Evolutionary conservation across 345 rosid species (phyloP).

Genomic region (Cardamine resedifolia): DNA sequence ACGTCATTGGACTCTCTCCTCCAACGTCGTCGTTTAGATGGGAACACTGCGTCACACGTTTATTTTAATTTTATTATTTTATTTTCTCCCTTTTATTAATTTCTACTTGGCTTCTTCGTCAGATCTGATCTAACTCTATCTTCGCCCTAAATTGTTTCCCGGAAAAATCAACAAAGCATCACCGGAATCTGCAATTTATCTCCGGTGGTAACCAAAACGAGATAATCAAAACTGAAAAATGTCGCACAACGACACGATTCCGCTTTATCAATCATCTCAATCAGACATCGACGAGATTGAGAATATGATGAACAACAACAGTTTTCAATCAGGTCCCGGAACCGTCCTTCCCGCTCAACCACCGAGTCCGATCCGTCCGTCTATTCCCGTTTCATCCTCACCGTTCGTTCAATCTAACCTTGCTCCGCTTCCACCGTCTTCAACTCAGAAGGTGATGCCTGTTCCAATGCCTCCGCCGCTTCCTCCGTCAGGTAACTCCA

Average conservation of each 20-base stretch:
- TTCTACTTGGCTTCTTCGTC: not conserved
- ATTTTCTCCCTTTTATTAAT: not conserved
- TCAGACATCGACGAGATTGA: slow-evolving; percentile 99
- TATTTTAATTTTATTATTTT: not conserved
- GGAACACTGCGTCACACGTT: slow-evolving; percentile 21
- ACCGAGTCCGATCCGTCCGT: slow-evolving; percentile 75
- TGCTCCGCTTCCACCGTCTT: slow-evolving; percentile 49
- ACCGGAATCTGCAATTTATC: slow-evolving; percentile 14
- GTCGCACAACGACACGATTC: slow-evolving; percentile 85
- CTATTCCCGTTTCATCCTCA: slow-evolving; percentile 73
- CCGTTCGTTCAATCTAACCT: slow-evolving; percentile 66
- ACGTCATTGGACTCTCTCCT: not conserved
- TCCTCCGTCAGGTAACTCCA: slow-evolving; percentile 32
- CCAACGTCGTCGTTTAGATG: not conserved
- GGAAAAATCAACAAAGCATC: slow-evolving; percentile 10
- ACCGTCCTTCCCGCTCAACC: slow-evolving; percentile 87
- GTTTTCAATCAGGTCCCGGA: slow-evolving; percentile 68
- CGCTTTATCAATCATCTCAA: slow-evolving; percentile 81
- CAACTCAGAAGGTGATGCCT: slow-evolving; percentile 45
- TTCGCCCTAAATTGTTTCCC: slow-evolving; percentile 20
- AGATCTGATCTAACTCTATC: slow-evolving; percentile 27
- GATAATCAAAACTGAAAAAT: slow-evolving; percentile 26
- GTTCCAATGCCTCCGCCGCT: slow-evolving; percentile 48
- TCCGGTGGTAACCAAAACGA: not conserved
- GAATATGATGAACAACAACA: slow-evolving; percentile 75